Percentiles rank a stretch among this genome's conserved stretches.
phyloP scores from a whole-genome alignment of 768 basidiomycete species.

The Leucogyrophana mollusca region DNA sequence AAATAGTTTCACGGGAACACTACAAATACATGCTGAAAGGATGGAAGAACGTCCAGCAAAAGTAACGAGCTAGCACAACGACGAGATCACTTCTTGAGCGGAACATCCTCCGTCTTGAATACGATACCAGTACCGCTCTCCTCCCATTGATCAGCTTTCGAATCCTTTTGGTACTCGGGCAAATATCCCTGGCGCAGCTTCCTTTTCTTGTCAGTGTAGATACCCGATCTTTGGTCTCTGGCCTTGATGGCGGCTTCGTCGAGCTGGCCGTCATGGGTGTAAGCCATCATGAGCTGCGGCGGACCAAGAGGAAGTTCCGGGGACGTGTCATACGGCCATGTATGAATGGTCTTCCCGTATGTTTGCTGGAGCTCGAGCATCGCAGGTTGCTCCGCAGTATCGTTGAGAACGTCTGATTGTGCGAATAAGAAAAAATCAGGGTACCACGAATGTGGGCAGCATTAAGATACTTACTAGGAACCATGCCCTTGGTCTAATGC shows the following conservation, averaged over 20 bases:
- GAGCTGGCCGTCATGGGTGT: slow-evolving; percentile 37
- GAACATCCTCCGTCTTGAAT: slow-evolving; percentile 30
- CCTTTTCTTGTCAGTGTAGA: slow-evolving; percentile 33
- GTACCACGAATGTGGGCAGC: background rate
- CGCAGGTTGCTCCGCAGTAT: slow-evolving; percentile 34
- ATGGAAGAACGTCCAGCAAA: no score
- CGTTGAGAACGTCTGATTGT: slow-evolving; percentile 26
- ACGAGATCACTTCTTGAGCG: slow-evolving; percentile 9
- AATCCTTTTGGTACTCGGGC: slow-evolving; percentile 33
- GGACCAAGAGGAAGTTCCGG: slow-evolving; percentile 44
- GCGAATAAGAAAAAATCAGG: background rate
- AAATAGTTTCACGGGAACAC: no score
- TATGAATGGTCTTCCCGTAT: slow-evolving; percentile 47
- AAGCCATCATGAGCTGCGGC: slow-evolving; percentile 47
- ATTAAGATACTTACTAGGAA: slow-evolving; percentile 18
- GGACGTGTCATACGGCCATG: slow-evolving; percentile 36
- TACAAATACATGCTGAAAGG: no score
- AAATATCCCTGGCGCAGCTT: slow-evolving; percentile 37
- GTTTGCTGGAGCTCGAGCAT: slow-evolving; percentile 46
- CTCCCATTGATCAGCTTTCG: slow-evolving; percentile 38
- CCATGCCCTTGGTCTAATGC: slow-evolving; percentile 18
- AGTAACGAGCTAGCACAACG: no score
- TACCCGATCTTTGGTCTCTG: slow-evolving; percentile 33
- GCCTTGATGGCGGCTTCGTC: slow-evolving; percentile 25
- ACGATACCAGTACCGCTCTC: slow-evolving; percentile 30